phyloP scores from a whole-genome alignment of 2,329 filamentous ascomycete genomes.

The Westerdykella ornata region DNA sequence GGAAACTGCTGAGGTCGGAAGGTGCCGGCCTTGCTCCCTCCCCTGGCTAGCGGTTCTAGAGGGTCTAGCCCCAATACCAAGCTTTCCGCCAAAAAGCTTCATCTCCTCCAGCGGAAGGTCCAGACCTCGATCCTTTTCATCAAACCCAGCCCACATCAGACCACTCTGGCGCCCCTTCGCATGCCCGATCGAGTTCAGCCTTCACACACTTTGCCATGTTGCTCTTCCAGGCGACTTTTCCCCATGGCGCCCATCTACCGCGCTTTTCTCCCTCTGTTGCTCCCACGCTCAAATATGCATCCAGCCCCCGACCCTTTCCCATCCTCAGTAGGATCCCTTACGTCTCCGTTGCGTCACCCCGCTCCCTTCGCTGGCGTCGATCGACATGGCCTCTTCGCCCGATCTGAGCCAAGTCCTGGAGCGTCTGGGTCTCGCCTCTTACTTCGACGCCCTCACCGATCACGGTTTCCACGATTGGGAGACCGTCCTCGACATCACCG shows the following conservation, averaged over 20 bases:
- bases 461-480: conserved; percentile 38
- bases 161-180: not conserved
- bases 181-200: too few relatives aligned
- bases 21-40: too few relatives aligned
- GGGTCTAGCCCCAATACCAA: not conserved
- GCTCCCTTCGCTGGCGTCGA: not conserved
- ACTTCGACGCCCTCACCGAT: conserved; percentile 22
- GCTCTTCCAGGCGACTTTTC: not conserved
- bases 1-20: too few relatives aligned
- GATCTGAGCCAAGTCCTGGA: conserved; percentile 25
- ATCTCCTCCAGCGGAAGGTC: not conserved
- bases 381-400: conserved; percentile 1
- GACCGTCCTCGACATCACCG: conserved; percentile 37
- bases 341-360: not conserved
- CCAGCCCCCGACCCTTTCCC: not conserved
- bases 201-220: too few relatives aligned
- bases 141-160: not conserved
- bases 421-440: conserved; percentile 26
- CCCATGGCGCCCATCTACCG: not conserved
- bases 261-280: not conserved
- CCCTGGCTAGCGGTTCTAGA: too few relatives aligned
- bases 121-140: not conserved
- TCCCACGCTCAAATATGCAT: not conserved
- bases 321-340: not conserved
- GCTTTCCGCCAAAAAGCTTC: not conserved